These are phyloP conservation scores for Lipomyces yamadae DNA, from an alignment of 805 yeast species.

Conservation along the genomic window DNA sequence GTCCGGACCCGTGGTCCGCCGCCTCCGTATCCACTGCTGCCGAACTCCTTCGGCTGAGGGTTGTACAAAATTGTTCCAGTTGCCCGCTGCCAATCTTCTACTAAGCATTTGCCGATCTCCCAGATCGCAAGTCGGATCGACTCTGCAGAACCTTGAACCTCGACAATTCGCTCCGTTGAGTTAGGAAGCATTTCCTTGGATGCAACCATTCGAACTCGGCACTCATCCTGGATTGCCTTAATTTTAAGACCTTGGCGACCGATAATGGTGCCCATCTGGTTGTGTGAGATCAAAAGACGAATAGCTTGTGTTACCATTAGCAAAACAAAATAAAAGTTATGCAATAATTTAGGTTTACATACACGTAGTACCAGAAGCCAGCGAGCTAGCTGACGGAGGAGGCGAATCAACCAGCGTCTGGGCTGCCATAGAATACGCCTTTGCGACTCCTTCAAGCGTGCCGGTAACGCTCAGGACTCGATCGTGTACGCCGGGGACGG, in stretches of 20 bases:
- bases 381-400: conserved; percentile 57
- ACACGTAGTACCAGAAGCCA: conserved; percentile 20
- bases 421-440: conserved; percentile 71
- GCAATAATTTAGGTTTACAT: background rate
- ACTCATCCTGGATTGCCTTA: conserved; percentile 72
- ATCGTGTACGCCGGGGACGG: conserved; percentile 79
- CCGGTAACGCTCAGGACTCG: conserved; percentile 82
- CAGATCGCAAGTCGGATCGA: conserved; percentile 62
- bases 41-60: conserved; percentile 47
- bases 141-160: conserved; percentile 77
- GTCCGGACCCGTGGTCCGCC: conserved; percentile 24
- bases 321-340: background rate
- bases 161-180: conserved; percentile 84
- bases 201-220: conserved; percentile 79
- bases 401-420: conserved; percentile 61
- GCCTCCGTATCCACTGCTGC: conserved; percentile 13
- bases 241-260: conserved; percentile 84
- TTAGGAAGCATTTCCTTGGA: conserved; percentile 81
- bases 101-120: conserved; percentile 68
- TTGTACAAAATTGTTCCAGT: conserved; percentile 67
- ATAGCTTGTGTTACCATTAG: conserved; percentile 56
- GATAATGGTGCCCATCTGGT: conserved; percentile 86
- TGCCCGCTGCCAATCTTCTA: conserved; percentile 73
- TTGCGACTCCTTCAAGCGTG: conserved; percentile 65
- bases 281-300: conserved; percentile 77